Evolutionary conservation across 495 filamentous ascomycete species (phyloP).

Genomic region (Lasiosphaeria miniovina): DNA sequence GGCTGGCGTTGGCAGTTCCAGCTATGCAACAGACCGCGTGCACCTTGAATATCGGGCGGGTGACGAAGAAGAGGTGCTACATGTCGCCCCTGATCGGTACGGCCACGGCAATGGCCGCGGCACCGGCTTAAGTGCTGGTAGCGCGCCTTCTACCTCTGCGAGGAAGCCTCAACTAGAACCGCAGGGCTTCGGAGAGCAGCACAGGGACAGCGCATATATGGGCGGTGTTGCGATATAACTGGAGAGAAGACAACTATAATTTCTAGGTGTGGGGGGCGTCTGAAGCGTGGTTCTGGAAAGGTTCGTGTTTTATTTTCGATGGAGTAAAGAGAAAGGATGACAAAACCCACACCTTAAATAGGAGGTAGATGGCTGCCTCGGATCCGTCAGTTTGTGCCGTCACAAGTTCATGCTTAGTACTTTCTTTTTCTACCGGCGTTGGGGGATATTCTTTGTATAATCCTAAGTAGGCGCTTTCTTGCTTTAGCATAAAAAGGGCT

Average conservation of each 20-base stretch:
- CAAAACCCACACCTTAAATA: too few relatives aligned
- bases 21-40: conserved; percentile 41
- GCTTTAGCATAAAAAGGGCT: too few relatives aligned
- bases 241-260: not conserved
- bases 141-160: conserved; percentile 7
- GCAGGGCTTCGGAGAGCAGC: not conserved
- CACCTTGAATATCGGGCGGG: conserved; percentile 33
- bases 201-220: not conserved
- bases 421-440: too few relatives aligned
- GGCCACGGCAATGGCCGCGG: conserved; percentile 15
- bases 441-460: too few relatives aligned
- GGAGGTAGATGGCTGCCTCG: too few relatives aligned
- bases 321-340: too few relatives aligned
- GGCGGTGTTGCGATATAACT: not conserved
- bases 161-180: conserved; percentile 9
- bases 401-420: too few relatives aligned
- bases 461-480: too few relatives aligned
- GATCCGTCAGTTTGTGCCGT: too few relatives aligned
- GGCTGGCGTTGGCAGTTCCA: conserved; percentile 57
- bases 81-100: conserved; percentile 6
- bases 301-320: too few relatives aligned
- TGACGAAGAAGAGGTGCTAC: conserved; percentile 35
- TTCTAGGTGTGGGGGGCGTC: too few relatives aligned
- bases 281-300: too few relatives aligned
- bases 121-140: not conserved